Percentiles rank a stretch among this genome's conserved stretches.
phyloP scores from a whole-genome alignment of 2,329 filamentous ascomycete species.

The Alternaria gansuensis region DNA sequence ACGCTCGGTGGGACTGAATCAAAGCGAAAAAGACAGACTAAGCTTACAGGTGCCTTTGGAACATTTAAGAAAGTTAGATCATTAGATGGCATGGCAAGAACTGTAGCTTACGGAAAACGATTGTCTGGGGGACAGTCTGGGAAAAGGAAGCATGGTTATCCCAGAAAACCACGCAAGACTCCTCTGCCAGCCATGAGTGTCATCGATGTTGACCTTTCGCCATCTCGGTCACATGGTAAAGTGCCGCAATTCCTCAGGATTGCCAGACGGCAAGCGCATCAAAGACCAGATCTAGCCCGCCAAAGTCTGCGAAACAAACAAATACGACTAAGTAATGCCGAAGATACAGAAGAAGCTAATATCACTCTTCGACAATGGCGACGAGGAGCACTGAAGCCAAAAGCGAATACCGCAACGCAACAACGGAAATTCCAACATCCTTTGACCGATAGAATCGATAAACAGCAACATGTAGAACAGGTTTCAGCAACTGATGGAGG shows the following conservation, averaged over 20 bases:
- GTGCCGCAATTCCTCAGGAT: slow-evolving; percentile 65
- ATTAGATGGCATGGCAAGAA: slow-evolving; percentile 8
- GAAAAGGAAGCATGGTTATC: slow-evolving; percentile 19
- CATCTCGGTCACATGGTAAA: slow-evolving; percentile 36
- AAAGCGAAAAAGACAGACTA: slow-evolving; percentile 51
- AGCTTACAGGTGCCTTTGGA: slow-evolving; percentile 49
- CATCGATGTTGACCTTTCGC: slow-evolving; percentile 58
- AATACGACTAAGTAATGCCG: slow-evolving; percentile 60
- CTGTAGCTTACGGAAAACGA: slow-evolving; percentile 5
- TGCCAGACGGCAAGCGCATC: slow-evolving; percentile 63
- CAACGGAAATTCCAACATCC: slow-evolving; percentile 20
- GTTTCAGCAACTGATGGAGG: neutral
- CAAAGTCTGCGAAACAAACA: slow-evolving; percentile 63
- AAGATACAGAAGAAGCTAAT: slow-evolving; percentile 66
- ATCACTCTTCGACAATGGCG: slow-evolving; percentile 62
- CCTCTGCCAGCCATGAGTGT: slow-evolving; percentile 57
- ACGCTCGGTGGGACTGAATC: slow-evolving; percentile 31
- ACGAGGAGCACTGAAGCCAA: slow-evolving; percentile 52
- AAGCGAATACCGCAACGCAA: slow-evolving; percentile 12
- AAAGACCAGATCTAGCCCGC: slow-evolving; percentile 59
- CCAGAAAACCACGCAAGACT: slow-evolving; percentile 24
- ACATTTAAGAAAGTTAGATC: slow-evolving; percentile 30
- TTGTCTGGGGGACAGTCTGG: neutral
- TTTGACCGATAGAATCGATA: slow-evolving; percentile 30
- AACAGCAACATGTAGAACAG: slow-evolving; percentile 27